Conservation (phyloP, 2,329 filamentous ascomycete species). For the Beauveria rudraprayagi region DNA sequence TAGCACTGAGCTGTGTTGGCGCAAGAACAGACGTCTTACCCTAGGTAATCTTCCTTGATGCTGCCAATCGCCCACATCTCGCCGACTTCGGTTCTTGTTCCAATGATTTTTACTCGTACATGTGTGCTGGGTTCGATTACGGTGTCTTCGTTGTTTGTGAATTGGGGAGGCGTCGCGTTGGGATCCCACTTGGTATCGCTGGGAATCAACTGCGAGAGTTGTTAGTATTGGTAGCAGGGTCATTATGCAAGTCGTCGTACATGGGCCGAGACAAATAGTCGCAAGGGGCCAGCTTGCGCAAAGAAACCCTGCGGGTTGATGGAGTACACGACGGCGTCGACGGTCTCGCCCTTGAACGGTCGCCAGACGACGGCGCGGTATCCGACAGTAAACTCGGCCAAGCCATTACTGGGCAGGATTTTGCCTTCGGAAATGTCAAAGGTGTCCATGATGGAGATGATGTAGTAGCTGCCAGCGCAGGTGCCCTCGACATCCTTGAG, state of each 20-base stretch:
- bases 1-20: constrained; percentile 10
- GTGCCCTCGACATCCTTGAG: constrained; percentile 91
- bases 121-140: constrained; percentile 91
- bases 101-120: constrained; percentile 88
- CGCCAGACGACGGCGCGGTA: constrained; percentile 97
- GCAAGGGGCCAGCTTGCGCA: constrained; percentile 69
- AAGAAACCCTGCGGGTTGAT: constrained; percentile 93
- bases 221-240: background rate
- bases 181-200: constrained; percentile 88
- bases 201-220: constrained; percentile 65
- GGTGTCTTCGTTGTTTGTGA: constrained; percentile 89
- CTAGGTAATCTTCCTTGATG: constrained; percentile 78
- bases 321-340: constrained; percentile 87
- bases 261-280: constrained; percentile 72
- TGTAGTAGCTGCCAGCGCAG: constrained; percentile 92
- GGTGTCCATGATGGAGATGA: constrained; percentile 95
- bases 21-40: constrained; percentile 33
- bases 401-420: constrained; percentile 82
- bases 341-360: constrained; percentile 96
- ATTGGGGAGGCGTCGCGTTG: constrained; percentile 93
- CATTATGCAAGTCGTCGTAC: constrained; percentile 40
- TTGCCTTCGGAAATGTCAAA: constrained; percentile 91
- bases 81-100: constrained; percentile 85
- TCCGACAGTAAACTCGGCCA: constrained; percentile 89
- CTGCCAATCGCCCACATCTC: constrained; percentile 96